phyloP scores from a whole-genome alignment of 2,329 filamentous ascomycete genomes.

The Scorias spongiosa region DNA sequence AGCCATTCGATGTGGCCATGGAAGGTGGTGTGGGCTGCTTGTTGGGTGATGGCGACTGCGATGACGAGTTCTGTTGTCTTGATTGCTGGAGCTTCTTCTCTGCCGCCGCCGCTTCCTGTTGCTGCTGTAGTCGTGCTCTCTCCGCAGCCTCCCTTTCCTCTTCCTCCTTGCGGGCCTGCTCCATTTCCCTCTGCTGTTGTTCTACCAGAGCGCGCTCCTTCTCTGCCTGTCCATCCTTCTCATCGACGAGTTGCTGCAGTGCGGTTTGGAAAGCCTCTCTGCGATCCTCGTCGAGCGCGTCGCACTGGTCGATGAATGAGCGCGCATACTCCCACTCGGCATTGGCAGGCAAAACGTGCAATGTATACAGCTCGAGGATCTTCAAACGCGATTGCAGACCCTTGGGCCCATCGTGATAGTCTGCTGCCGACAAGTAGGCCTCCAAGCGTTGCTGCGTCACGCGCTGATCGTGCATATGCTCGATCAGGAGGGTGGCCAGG shows the following conservation, averaged over 20 bases:
- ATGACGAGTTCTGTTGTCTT: not conserved
- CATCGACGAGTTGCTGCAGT: conserved; percentile 68
- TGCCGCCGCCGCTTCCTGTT: conserved; percentile 16
- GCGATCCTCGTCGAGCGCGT: conserved; percentile 81
- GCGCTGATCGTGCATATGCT: conserved; percentile 71
- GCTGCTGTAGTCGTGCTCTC: conserved; percentile 19
- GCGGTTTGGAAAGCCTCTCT: conserved; percentile 80
- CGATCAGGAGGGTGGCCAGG: conserved; percentile 75
- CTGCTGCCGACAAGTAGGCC: conserved; percentile 62
- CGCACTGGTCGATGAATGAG: conserved; percentile 75
- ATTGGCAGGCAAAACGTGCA: conserved; percentile 87
- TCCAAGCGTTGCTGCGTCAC: conserved; percentile 81
- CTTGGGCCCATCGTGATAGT: conserved; percentile 17
- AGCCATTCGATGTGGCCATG: not conserved
- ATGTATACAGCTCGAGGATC: conserved; percentile 84
- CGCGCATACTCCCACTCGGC: conserved; percentile 91
- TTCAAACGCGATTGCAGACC: conserved; percentile 53
- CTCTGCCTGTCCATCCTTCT: conserved; percentile 58
- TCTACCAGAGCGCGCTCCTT: conserved; percentile 44
- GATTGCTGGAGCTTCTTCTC: conserved; percentile 5
- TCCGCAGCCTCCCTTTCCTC: conserved; percentile 19
- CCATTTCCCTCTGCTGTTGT: conserved; percentile 24
- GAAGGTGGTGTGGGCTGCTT: not conserved
- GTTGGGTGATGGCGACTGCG: not conserved
- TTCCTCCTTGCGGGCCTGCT: conserved; percentile 21